These are phyloP conservation scores for Naganishia friedmannii DNA, from an alignment of 768 basidiomycete species.

Conservation along the genomic window DNA sequence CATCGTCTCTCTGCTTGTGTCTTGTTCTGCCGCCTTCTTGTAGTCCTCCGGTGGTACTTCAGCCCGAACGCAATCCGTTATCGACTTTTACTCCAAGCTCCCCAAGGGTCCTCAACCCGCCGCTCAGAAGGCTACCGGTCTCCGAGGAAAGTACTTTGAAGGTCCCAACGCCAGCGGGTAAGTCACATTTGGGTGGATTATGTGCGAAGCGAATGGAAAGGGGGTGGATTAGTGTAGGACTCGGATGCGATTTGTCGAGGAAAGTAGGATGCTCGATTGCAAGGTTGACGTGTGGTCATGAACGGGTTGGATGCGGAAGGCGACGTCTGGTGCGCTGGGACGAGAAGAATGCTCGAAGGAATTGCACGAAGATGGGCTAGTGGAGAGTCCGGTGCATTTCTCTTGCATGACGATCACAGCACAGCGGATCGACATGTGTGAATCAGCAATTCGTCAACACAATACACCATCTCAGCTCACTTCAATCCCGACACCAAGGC, in stretches of 20 bases:
- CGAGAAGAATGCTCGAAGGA: too few species aligned
- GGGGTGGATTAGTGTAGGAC: neutral
- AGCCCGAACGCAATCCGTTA: conserved; percentile 74
- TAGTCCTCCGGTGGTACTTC: conserved; percentile 76
- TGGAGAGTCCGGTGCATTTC: too few species aligned
- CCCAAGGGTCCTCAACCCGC: conserved; percentile 78
- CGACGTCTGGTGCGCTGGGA: too few species aligned
- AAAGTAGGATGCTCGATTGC: neutral
- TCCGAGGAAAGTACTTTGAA: conserved; percentile 75
- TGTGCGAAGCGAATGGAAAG: neutral
- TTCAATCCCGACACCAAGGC: too few species aligned
- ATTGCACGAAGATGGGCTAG: too few species aligned
- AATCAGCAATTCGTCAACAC: neutral
- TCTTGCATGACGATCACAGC: too few species aligned
- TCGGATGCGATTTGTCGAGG: neutral
- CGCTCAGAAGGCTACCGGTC: conserved; percentile 59
- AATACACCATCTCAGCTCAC: neutral
- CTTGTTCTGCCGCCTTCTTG: neutral
- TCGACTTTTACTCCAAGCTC: conserved; percentile 93
- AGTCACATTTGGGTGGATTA: conserved; percentile 29
- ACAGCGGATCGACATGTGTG: neutral
- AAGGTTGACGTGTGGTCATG: too few species aligned
- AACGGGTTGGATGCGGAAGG: too few species aligned
- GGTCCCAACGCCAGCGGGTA: conserved; percentile 70
- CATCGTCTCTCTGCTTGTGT: conserved; percentile 5